Evolutionary conservation across 306 rosid species (phyloP), one percentile per base, ranked within the genome.

Genomic region (Cicer yamashitae): DNA sequence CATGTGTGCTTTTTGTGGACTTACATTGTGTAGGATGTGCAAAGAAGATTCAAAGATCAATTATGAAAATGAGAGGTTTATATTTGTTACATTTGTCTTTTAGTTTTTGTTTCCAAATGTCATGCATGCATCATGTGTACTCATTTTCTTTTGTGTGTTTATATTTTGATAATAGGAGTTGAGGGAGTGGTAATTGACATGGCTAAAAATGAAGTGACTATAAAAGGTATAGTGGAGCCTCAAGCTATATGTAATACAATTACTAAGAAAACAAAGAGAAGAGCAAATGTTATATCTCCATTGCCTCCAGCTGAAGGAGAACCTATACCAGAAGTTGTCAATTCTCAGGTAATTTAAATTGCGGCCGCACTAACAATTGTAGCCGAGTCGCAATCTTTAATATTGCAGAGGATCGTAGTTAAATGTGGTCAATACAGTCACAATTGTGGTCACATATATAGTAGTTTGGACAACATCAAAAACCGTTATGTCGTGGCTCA

Each of bases 1-100:
- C 97, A 52, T 86, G 90, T 73, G 90, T 93, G 37, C 74, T 93
- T 71, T 87, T 64, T 84, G 92, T 93, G 71, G 91, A 93, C 91
- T 85, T 93, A 81, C 98, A 93, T 84, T 93, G 98, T 80, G 86
- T 84, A 10, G 98, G 98, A 17, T 93, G 97, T 77, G 92, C 97
- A 11, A 93, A 89, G 98, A 93, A 93, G 79, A 91, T 93, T 81
- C 85, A 91, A 79, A 91, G 86, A 84, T 82, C 79, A 40, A 81
- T 93, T 13, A 87, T 88, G 97, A 89, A 83, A 87, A 89, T 91
- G 52, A 83, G 96, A 93, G 98, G 98, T 92, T 14, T 40, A 40
- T 14, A 71, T 39, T 10, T 44, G 9, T 22, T 11, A 18, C 59
- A 71, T 3, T 12, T 65, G 7, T 40, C 1, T 17, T 37, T 22